Conservation (phyloP, 1,284 basidiomycete genomes). For the Meira nashicola region DNA sequence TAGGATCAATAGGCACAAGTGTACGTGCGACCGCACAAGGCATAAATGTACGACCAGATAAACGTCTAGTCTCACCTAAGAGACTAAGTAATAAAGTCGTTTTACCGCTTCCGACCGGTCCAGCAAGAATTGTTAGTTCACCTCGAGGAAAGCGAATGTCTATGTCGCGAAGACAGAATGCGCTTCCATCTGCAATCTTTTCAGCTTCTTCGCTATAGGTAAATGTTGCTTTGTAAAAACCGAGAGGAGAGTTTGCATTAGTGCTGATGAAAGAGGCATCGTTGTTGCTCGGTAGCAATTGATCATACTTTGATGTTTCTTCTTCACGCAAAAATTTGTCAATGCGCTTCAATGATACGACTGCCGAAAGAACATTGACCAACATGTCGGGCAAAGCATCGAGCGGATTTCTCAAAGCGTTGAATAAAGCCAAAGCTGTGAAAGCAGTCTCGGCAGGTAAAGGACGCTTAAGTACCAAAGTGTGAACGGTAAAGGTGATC, state of each 20-base stretch:
- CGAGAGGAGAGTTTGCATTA: conserved; percentile 51
- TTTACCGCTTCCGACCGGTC: conserved; percentile 60
- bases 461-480: conserved; percentile 56
- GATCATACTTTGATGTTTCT: conserved; percentile 60
- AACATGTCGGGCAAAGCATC: conserved; percentile 52
- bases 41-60: conserved; percentile 58
- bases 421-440: conserved; percentile 60
- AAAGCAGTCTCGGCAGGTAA: conserved; percentile 58
- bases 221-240: conserved; percentile 58
- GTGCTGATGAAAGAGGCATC: not conserved
- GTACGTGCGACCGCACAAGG: conserved; percentile 56
- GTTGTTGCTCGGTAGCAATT: conserved; percentile 47
- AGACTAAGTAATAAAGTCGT: conserved; percentile 58
- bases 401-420: conserved; percentile 42
- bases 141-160: conserved; percentile 62
- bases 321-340: conserved; percentile 58
- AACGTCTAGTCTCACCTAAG: conserved; percentile 60
- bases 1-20: conserved; percentile 51
- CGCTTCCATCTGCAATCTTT: conserved; percentile 3
- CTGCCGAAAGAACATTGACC: conserved; percentile 55
- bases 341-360: conserved; percentile 51
- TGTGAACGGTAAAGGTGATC: conserved; percentile 64
- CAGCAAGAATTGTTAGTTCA: conserved; percentile 63
- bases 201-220: conserved; percentile 49
- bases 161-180: conserved; percentile 57